Evolutionary conservation across 371 early-diverging fungal species (phyloP).

Genomic region (Actinomucor elegans): DNA sequence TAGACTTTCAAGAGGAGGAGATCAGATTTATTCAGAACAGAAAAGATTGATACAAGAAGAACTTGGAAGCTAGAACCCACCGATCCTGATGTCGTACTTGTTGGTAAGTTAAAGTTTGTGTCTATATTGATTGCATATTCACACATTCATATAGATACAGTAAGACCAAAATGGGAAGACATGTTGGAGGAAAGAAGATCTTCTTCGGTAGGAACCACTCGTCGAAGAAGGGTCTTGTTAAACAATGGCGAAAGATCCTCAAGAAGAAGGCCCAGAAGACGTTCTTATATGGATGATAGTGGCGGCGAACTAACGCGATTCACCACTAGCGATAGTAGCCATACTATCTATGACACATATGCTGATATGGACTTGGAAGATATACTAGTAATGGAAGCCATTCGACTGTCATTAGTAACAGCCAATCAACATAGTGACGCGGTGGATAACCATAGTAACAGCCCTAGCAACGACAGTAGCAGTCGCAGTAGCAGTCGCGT

Average conservation of each 20-base stretch:
- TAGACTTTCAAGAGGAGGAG: slow-evolving; percentile 22
- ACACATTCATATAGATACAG: slow-evolving; percentile 1
- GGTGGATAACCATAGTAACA: too few species aligned
- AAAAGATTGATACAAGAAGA: slow-evolving; percentile 2
- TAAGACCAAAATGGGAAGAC: slow-evolving; percentile 20
- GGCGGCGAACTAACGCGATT: neutral
- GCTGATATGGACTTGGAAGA: slow-evolving; percentile 71
- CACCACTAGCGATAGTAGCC: neutral
- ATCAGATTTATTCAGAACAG: slow-evolving; percentile 2
- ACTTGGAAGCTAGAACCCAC: slow-evolving; percentile 14
- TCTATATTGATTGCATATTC: neutral
- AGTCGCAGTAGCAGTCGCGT: too few species aligned
- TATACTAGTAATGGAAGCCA: slow-evolving; percentile 81
- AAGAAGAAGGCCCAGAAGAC: neutral
- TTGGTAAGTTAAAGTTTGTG: slow-evolving; percentile 14
- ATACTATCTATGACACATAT: slow-evolving; percentile 11
- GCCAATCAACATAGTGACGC: too few species aligned
- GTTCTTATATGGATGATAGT: neutral
- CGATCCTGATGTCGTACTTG: slow-evolving; percentile 37
- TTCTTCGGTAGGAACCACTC: slow-evolving; percentile 11
- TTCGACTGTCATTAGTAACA: slow-evolving; percentile 51
- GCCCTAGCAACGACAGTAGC: too few species aligned
- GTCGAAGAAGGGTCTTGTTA: slow-evolving; percentile 16
- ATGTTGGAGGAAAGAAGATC: slow-evolving; percentile 9
- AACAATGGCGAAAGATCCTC: neutral